These are phyloP conservation scores for Fraxinus angustifolia DNA, from an alignment of 305 asterid genomes.

Conservation along the genomic window DNA sequence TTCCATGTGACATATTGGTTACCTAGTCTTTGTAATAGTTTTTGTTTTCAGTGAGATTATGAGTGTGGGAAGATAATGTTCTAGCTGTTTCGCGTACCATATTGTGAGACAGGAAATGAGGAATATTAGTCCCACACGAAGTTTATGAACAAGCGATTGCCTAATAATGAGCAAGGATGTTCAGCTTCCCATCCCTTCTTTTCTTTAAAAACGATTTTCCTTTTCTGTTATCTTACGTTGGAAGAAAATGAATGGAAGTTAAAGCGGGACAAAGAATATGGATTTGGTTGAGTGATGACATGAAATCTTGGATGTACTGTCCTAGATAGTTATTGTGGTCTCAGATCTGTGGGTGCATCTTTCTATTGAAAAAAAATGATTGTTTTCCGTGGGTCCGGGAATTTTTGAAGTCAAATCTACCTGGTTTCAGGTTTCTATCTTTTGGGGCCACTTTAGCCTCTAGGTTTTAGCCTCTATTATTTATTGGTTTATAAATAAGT, in stretches of 20 bases:
- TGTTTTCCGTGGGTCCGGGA: not conserved
- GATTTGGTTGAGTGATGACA: not conserved
- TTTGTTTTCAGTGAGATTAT: not conserved
- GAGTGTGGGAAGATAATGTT: not conserved
- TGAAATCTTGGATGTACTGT: not conserved
- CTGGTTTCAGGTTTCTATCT: not conserved
- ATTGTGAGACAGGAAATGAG: not conserved
- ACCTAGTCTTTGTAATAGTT: not conserved
- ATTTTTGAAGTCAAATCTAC: not conserved
- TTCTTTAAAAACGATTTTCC: not conserved
- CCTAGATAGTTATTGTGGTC: not conserved
- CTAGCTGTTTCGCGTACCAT: not conserved
- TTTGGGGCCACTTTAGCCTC: not conserved
- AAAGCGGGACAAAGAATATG: not conserved
- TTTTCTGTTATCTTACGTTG: not conserved
- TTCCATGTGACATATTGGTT: not conserved
- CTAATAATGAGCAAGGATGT: not conserved
- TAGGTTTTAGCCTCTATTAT: not conserved
- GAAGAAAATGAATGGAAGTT: not conserved
- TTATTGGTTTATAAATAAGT: not conserved
- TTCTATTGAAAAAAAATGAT: not conserved
- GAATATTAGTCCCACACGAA: not conserved
- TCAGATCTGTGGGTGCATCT: not conserved
- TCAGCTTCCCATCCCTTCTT: not conserved
- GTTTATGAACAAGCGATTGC: not conserved